Conservation (phyloP, 2,329 filamentous ascomycete genomes). For the Piedraia hortae region DNA sequence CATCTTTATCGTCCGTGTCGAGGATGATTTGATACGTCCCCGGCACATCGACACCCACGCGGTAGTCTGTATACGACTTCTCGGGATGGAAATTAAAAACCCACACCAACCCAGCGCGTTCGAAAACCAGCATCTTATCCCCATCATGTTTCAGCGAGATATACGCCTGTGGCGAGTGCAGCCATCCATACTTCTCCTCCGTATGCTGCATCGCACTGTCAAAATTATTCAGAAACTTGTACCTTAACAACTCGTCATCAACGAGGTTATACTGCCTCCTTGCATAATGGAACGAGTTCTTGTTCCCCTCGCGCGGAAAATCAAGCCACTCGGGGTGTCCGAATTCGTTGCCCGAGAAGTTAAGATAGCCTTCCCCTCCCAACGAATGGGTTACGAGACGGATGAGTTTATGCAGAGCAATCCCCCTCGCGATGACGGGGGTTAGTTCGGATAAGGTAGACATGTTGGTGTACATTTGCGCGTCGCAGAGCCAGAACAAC, state of each 20-base stretch:
- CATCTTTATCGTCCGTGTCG: constrained; percentile 48
- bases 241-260: constrained; percentile 62
- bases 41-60: constrained; percentile 57
- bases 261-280: constrained; percentile 80
- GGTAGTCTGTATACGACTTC: constrained; percentile 70
- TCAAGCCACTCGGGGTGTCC: constrained; percentile 98
- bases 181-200: constrained; percentile 77
- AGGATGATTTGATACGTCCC: constrained; percentile 75
- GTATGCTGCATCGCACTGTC: constrained; percentile 72
- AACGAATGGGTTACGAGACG: constrained; percentile 72
- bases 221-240: constrained; percentile 79
- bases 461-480: constrained; percentile 96
- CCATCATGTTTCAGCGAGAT: constrained; percentile 78
- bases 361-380: constrained; percentile 88
- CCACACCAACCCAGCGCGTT: constrained; percentile 70
- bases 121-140: constrained; percentile 90
- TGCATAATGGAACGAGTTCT: constrained; percentile 15
- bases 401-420: constrained; percentile 93
- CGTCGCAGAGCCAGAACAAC: constrained; percentile 95
- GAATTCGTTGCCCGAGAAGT: constrained; percentile 97
- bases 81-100: constrained; percentile 88
- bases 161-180: constrained; percentile 62
- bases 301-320: constrained; percentile 59
- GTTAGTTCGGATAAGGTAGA: constrained; percentile 62
- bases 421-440: constrained; percentile 63